These are phyloP conservation scores for Phlegmacium glaucopus DNA, from an alignment of 768 basidiomycete genomes.

Conservation along the genomic window DNA sequence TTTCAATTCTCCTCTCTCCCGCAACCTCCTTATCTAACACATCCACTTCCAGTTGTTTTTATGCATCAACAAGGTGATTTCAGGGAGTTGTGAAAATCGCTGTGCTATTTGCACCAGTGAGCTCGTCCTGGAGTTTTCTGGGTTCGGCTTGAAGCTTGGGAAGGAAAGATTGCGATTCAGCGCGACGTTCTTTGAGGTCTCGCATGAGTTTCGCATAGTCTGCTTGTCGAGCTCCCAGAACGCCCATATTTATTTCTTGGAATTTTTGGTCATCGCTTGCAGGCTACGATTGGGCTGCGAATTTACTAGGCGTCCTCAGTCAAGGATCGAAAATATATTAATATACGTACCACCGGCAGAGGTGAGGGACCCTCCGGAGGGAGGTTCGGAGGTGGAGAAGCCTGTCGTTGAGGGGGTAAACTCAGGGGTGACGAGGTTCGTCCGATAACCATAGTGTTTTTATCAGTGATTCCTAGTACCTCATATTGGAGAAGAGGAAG, in stretches of 20 bases:
- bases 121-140: no score
- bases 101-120: no score
- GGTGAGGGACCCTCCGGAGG: conserved; percentile 27
- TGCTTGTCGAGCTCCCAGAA: conserved; percentile 81
- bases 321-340: conserved; percentile 6
- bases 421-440: conserved; percentile 39
- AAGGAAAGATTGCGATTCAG: no score
- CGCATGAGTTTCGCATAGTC: conserved; percentile 84
- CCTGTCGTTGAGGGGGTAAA: conserved; percentile 30
- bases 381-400: conserved; percentile 20
- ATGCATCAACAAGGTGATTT: no score
- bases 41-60: no score
- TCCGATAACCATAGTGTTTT: conserved; percentile 17
- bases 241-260: conserved; percentile 81
- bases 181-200: no score
- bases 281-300: no score
- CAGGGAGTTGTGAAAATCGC: no score
- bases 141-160: no score
- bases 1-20: conserved; percentile 85
- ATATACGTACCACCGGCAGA: conserved; percentile 14
- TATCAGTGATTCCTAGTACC: conserved; percentile 22
- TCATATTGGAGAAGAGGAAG: conserved; percentile 27
- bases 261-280: conserved; percentile 55
- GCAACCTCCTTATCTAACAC: no score
- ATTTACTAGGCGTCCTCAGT: background rate